Percentiles rank a stretch among this genome's conserved stretches.
phyloP scores from a whole-genome alignment of 495 filamentous ascomycete genomes.

The Penicillium steckii region DNA sequence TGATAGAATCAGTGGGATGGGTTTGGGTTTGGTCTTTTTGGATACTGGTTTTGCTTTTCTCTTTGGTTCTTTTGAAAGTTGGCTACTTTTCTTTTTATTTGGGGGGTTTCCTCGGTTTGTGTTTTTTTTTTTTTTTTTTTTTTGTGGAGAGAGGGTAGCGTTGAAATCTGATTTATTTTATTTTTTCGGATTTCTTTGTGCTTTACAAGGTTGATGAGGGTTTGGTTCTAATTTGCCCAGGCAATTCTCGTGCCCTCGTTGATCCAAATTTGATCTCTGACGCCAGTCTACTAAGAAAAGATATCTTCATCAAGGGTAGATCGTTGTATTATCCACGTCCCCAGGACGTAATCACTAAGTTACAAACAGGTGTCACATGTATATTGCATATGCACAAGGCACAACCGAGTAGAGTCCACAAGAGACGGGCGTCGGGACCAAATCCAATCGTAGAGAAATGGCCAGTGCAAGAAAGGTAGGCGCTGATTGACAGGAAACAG shows the following conservation, averaged over 20 bases:
- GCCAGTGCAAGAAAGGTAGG: conserved; percentile 18
- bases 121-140: too few species aligned
- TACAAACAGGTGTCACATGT: conserved; percentile 16
- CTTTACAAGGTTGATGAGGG: too few species aligned
- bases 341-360: conserved; percentile 20
- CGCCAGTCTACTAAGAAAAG: too few species aligned
- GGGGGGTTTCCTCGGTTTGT: too few species aligned
- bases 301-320: conserved; percentile 2
- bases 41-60: background rate
- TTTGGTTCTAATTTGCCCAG: too few species aligned
- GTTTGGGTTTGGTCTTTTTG: background rate
- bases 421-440: conserved; percentile 1
- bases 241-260: too few species aligned
- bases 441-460: conserved; percentile 1
- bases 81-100: too few species aligned
- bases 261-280: too few species aligned
- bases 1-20: background rate
- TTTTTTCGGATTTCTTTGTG: too few species aligned
- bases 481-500: conserved; percentile 4
- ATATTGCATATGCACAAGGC: conserved; percentile 19
- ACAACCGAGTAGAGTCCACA: background rate
- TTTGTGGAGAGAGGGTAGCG: too few species aligned
- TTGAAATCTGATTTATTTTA: too few species aligned
- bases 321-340: conserved; percentile 22
- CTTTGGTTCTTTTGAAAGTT: background rate